A percentile compares a stretch with the other conserved stretches of the same genome.
Evolutionary conservation across 2,329 filamentous ascomycete genomes (phyloP).

Genomic region (Clarireedia homoeocarpa): DNA sequence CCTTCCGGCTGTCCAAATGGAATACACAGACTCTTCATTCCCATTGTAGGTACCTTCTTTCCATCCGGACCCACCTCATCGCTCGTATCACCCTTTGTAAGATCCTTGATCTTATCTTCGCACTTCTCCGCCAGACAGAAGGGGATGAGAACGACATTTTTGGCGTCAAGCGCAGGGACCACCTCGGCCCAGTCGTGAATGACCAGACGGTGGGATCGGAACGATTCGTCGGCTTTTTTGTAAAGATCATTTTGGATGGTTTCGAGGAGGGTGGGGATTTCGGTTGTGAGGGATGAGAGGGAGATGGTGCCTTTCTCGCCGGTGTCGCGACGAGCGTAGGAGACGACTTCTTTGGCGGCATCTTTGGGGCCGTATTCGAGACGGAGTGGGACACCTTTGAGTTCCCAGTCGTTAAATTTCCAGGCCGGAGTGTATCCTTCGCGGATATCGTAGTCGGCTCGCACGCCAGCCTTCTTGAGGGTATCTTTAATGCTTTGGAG

Average conservation of each 20-base stretch:
- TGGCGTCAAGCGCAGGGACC: constrained; percentile 78
- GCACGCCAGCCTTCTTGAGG: constrained; percentile 66
- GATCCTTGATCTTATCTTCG: constrained; percentile 91
- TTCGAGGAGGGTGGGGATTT: constrained; percentile 75
- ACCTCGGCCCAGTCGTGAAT: constrained; percentile 89
- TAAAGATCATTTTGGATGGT: constrained; percentile 82
- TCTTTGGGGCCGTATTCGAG: constrained; percentile 96
- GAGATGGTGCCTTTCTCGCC: constrained; percentile 75
- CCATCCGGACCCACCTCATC: constrained; percentile 34
- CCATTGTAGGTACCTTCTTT: constrained; percentile 61
- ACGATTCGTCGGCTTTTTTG: constrained; percentile 64
- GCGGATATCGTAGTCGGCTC: constrained; percentile 73
- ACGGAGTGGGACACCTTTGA: constrained; percentile 89
- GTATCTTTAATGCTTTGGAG: constrained; percentile 62
- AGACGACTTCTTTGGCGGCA: constrained; percentile 75
- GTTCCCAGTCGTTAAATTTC: constrained; percentile 99
- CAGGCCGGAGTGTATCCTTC: constrained; percentile 89
- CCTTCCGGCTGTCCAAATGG: constrained; percentile 82
- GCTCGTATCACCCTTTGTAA: constrained; percentile 69
- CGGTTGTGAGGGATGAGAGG: constrained; percentile 63
- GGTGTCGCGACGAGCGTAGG: constrained; percentile 79
- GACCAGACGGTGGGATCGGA: constrained; percentile 70
- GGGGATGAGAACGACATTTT: constrained; percentile 89
- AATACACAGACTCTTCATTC: constrained; percentile 69
- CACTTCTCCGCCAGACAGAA: constrained; percentile 77